Conservation (phyloP, 345 rosid species). For the Syzygium jambos region DNA sequence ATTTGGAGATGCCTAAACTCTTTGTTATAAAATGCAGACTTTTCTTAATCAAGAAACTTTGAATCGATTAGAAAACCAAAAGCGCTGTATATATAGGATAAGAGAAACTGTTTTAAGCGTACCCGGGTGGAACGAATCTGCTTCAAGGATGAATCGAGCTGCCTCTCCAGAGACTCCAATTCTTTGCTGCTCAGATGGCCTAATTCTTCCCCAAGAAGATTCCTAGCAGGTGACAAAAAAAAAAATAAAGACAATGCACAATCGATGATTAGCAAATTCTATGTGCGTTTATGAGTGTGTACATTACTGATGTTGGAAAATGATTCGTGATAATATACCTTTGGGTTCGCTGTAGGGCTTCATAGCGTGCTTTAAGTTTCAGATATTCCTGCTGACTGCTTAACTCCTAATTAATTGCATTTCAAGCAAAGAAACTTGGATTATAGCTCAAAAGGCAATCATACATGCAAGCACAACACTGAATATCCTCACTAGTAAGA, state of each 20-base stretch:
- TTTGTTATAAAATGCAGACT: not conserved
- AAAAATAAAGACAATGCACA: not conserved
- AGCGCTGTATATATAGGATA: not conserved
- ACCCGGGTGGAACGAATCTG: conserved; percentile 87
- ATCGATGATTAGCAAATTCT: not conserved
- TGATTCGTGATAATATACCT: conserved; percentile 18
- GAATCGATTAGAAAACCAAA: not conserved
- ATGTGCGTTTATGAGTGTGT: not conserved
- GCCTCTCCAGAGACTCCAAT: conserved; percentile 91
- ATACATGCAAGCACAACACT: not conserved
- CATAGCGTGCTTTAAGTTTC: conserved; percentile 88
- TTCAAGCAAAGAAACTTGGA: not conserved
- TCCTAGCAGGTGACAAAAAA: conserved; percentile 23
- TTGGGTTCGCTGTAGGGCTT: conserved; percentile 76
- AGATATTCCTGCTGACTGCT: conserved; percentile 91
- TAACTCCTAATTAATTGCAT: conserved; percentile 39
- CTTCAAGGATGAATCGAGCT: conserved; percentile 85
- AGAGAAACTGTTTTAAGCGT: not conserved
- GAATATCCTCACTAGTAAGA: not conserved
- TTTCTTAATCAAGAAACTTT: not conserved
- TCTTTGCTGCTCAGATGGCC: conserved; percentile 83
- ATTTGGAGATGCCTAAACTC: not conserved
- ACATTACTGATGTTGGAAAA: not conserved
- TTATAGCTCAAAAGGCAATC: not conserved
- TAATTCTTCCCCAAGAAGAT: conserved; percentile 86